These are phyloP conservation scores for Beauveria australis DNA, from an alignment of 2,329 filamentous ascomycete genomes.

Conservation along the genomic window DNA sequence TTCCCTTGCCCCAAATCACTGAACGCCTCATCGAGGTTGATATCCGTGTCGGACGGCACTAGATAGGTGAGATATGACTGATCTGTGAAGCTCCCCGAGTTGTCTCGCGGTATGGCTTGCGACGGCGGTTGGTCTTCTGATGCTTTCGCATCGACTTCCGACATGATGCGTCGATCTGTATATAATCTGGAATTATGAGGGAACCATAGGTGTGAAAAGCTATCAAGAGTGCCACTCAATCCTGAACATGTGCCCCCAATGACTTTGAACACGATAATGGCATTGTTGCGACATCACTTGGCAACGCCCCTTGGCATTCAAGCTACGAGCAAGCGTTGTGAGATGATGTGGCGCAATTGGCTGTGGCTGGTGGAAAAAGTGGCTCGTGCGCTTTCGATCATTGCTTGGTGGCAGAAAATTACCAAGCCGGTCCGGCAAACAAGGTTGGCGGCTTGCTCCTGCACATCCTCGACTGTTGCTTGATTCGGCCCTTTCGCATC, in stretches of 20 bases:
- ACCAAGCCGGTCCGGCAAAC: background rate
- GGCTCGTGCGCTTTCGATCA: background rate
- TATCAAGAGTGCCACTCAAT: background rate
- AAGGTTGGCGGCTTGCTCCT: background rate
- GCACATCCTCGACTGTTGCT: background rate
- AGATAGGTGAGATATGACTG: constrained; percentile 53
- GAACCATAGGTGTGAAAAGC: background rate
- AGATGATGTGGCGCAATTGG: background rate
- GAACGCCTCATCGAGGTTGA: constrained; percentile 46
- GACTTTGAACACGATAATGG: background rate
- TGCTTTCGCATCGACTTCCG: background rate
- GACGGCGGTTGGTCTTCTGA: background rate
- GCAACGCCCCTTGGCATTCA: background rate
- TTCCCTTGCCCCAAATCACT: constrained; percentile 33
- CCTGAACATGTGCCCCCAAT: background rate
- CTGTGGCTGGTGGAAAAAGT: constrained; percentile 7
- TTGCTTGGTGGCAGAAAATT: background rate
- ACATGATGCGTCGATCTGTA: constrained; percentile 1
- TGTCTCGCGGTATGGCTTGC: constrained; percentile 1
- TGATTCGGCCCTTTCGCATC: background rate
- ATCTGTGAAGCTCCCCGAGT: constrained; percentile 40
- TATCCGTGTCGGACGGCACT: constrained; percentile 47
- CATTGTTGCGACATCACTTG: background rate
- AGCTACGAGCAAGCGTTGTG: background rate
- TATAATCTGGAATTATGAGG: background rate